Conservation (phyloP, 306 rosid genomes). For the Trichosanthes cucumerina region DNA sequence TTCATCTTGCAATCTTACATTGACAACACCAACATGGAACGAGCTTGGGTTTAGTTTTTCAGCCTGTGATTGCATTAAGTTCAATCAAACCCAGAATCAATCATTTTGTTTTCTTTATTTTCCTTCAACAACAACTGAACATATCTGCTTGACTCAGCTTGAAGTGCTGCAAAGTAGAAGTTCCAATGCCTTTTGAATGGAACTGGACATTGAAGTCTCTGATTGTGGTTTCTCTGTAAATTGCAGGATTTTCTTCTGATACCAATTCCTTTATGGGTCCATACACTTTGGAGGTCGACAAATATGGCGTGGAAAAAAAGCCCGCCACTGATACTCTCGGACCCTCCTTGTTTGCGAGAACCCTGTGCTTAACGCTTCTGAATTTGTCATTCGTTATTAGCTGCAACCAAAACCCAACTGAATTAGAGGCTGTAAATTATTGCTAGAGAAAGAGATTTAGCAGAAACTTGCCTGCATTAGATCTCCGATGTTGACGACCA, state of each 20-base stretch:
- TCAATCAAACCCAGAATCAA: not conserved
- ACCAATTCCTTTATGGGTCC: conserved; percentile 12
- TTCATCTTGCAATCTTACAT: not conserved
- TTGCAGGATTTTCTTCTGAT: conserved; percentile 4
- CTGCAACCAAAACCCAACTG: not conserved
- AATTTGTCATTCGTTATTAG: conserved; percentile 15
- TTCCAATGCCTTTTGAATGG: not conserved
- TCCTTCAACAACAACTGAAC: not conserved
- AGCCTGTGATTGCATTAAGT: not conserved
- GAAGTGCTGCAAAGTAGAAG: not conserved
- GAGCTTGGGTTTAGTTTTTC: no score
- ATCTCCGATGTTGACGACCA: conserved; percentile 30
- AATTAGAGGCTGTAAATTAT: no score
- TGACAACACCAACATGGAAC: not conserved
- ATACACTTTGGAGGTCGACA: not conserved
- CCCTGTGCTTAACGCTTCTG: conserved; percentile 11
- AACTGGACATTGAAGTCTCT: not conserved
- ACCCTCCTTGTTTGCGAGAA: not conserved
- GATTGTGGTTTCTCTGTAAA: conserved; percentile 2
- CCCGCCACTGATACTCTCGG: conserved; percentile 14
- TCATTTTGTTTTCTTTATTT: not conserved
- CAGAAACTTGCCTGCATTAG: conserved; percentile 19
- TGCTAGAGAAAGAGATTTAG: not conserved
- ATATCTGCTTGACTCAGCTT: not conserved
- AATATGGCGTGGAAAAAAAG: not conserved